Evolutionary conservation across 1,139 yeast genomes (phyloP).

Genomic region (Scheffersomyces lignicola): DNA sequence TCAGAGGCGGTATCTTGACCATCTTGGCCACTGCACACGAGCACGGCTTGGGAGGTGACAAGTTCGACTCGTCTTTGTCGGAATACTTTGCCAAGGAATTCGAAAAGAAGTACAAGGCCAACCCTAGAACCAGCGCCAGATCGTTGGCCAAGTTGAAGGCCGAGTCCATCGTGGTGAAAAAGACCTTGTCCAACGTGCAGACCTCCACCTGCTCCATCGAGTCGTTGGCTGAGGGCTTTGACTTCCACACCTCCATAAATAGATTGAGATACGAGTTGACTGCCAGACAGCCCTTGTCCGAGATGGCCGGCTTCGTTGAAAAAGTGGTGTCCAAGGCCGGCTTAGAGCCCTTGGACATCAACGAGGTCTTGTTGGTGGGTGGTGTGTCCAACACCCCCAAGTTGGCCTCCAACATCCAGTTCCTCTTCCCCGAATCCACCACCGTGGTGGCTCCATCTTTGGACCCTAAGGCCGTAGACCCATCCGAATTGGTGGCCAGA

Average conservation of each 20-base stretch:
- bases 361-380: slow-evolving; percentile 90
- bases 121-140: slow-evolving; percentile 80
- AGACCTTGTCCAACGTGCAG: slow-evolving; percentile 88
- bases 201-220: slow-evolving; percentile 92
- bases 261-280: slow-evolving; percentile 92
- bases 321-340: slow-evolving; percentile 77
- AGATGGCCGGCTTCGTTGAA: slow-evolving; percentile 77
- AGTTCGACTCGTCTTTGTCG: slow-evolving; percentile 75
- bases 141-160: slow-evolving; percentile 86
- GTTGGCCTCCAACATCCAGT: slow-evolving; percentile 71
- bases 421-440: slow-evolving; percentile 80
- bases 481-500: slow-evolving; percentile 86
- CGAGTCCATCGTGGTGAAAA: slow-evolving; percentile 83
- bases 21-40: slow-evolving; percentile 85
- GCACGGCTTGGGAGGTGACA: slow-evolving; percentile 81
- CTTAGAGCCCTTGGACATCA: slow-evolving; percentile 80
- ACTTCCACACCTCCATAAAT: slow-evolving; percentile 89
- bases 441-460: slow-evolving; percentile 73
- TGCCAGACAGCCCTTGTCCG: slow-evolving; percentile 73
- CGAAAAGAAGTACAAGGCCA: slow-evolving; percentile 79
- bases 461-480: slow-evolving; percentile 77
- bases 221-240: slow-evolving; percentile 90
- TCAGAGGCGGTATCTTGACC: slow-evolving; percentile 92
- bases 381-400: slow-evolving; percentile 94
- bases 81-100: slow-evolving; percentile 92